Evolutionary conservation across 2,329 filamentous ascomycete genomes (phyloP).

Genomic region (Chaetomium olivaceum): DNA sequence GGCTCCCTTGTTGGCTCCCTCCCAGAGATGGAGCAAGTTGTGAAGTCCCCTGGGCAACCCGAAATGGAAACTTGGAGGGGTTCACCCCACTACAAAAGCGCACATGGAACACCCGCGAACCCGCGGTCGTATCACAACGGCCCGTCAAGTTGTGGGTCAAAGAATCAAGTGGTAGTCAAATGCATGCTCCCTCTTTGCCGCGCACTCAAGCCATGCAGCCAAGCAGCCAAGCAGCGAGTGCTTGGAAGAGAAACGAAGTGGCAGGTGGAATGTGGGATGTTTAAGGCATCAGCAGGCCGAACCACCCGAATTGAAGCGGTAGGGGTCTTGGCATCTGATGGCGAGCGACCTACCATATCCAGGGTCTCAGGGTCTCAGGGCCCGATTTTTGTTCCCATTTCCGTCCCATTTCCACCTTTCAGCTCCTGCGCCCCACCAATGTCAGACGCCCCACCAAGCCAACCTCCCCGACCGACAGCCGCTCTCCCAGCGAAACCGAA

Average conservation of each 20-base stretch:
- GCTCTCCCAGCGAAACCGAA: background rate
- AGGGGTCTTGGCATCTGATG: background rate
- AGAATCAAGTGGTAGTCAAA: background rate
- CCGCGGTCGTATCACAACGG: background rate
- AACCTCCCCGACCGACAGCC: background rate
- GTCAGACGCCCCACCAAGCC: background rate
- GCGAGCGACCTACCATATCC: background rate
- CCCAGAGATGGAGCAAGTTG: background rate
- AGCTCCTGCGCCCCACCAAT: slow-evolving; percentile 5
- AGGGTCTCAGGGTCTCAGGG: background rate
- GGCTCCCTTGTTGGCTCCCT: slow-evolving; percentile 12
- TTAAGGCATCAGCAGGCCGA: background rate
- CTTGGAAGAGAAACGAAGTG: background rate
- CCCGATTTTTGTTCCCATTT: background rate
- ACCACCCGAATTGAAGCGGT: background rate
- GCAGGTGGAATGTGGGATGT: background rate
- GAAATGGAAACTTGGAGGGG: background rate
- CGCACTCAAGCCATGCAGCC: slow-evolving; percentile 2
- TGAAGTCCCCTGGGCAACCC: no score
- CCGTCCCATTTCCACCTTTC: background rate
- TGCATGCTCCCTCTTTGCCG: background rate
- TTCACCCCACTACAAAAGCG: background rate
- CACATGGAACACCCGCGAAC: background rate
- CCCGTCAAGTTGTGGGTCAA: slow-evolving; percentile 5
- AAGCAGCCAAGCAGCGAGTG: slow-evolving; percentile 1